Evolutionary conservation across 495 filamentous ascomycete species (phyloP).

Genomic region (Annulohypoxylon stygium): DNA sequence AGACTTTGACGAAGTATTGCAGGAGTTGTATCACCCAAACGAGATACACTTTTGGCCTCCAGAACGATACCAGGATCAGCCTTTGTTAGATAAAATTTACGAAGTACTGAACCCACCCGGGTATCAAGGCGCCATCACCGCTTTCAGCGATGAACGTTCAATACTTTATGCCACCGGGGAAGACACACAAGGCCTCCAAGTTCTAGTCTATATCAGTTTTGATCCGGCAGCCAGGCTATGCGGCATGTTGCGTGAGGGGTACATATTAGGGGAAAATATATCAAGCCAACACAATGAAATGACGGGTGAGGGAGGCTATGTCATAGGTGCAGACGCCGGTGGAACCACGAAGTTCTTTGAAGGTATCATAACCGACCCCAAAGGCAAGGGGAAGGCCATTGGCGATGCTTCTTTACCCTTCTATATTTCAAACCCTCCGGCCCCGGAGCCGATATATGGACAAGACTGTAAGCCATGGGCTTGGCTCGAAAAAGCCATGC

Average conservation of each 20-base stretch:
- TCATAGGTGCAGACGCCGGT: not conserved
- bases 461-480: constrained; percentile 35
- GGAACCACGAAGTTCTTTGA: not conserved
- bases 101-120: constrained; percentile 69
- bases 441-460: constrained; percentile 10
- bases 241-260: constrained; percentile 56
- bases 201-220: constrained; percentile 73
- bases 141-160: constrained; percentile 72
- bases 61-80: constrained; percentile 54
- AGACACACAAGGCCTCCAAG: constrained; percentile 54
- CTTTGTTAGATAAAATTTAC: constrained; percentile 61
- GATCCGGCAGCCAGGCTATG: constrained; percentile 63
- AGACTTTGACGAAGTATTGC: constrained; percentile 53
- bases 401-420: constrained; percentile 24
- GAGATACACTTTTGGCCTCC: constrained; percentile 72
- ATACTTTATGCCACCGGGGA: constrained; percentile 67
- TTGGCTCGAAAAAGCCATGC: constrained; percentile 44
- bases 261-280: constrained; percentile 41
- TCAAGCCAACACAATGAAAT: not conserved
- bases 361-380: constrained; percentile 1
- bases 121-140: constrained; percentile 62
- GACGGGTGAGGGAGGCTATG: not conserved
- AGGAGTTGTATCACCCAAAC: constrained; percentile 61
- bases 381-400: constrained; percentile 19
- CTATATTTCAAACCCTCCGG: constrained; percentile 24